Evolutionary conservation across 163 green algal species (phyloP).

Genomic region (Prototheca stagnorum): DNA sequence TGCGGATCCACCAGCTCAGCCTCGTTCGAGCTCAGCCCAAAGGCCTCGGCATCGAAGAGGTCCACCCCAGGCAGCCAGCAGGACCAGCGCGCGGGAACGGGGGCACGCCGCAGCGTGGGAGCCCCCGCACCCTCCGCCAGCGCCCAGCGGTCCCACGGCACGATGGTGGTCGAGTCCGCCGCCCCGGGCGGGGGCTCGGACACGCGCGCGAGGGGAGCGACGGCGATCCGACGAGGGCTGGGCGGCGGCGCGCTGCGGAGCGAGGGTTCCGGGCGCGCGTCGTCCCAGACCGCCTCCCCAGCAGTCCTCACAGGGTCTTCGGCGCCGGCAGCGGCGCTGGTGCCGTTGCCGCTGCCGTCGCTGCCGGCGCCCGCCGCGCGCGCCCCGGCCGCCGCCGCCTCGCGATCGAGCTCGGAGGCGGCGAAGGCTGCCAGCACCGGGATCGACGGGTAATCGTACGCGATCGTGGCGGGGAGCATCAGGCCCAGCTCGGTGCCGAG

Average conservation of each 20-base stretch:
- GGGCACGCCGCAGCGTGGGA: too few species aligned
- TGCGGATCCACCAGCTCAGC: conserved; percentile 28
- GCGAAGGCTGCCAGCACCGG: too few species aligned
- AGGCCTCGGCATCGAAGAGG: conserved; percentile 19
- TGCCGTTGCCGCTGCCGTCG: not conserved
- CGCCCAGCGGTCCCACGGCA: conserved; percentile 3
- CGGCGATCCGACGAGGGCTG: too few species aligned
- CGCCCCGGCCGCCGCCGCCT: too few species aligned
- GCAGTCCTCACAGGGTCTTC: not conserved
- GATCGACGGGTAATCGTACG: conserved; percentile 79
- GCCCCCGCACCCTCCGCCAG: too few species aligned
- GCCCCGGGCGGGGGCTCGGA: not conserved
- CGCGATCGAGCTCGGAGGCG: too few species aligned
- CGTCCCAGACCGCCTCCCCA: not conserved
- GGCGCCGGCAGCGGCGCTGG: not conserved
- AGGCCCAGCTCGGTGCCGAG: conserved; percentile 6
- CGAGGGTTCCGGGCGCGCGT: not conserved
- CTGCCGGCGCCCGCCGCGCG: too few species aligned
- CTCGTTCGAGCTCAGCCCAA: conserved; percentile 22
- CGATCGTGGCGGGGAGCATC: conserved; percentile 44
- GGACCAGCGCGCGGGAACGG: too few species aligned
- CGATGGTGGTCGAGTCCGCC: not conserved
- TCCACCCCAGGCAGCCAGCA: too few species aligned
- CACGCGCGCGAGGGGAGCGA: too few species aligned
- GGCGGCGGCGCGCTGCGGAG: too few species aligned